phyloP scores from a whole-genome alignment of 176 grass and related monocot species.

The Juncus effusus region DNA sequence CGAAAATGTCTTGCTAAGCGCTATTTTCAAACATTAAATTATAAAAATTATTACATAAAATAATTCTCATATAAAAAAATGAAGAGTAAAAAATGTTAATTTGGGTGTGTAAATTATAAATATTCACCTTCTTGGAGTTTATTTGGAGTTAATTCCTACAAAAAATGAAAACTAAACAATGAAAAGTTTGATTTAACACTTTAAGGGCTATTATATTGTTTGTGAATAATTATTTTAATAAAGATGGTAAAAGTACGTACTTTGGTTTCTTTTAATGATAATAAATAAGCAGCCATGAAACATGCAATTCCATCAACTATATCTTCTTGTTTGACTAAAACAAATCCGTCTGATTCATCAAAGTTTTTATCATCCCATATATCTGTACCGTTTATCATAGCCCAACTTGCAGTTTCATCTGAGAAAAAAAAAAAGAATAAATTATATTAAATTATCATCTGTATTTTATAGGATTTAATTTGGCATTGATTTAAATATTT shows the following conservation, averaged over 20 bases:
- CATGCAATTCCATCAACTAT: conserved; percentile 65
- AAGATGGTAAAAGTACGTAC: conserved; percentile 18
- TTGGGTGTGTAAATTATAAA: neutral
- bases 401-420: conserved; percentile 64
- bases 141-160: conserved; percentile 76
- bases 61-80: neutral
- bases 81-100: too few species aligned
- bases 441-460: neutral
- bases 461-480: neutral
- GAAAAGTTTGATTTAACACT: conserved; percentile 17
- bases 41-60: neutral
- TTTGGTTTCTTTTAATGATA: conserved; percentile 63
- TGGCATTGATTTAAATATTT: neutral
- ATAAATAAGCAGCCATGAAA: conserved; percentile 82
- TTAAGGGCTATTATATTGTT: neutral
- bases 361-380: conserved; percentile 53
- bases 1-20: conserved; percentile 73
- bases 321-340: conserved; percentile 84
- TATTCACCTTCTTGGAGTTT: conserved; percentile 58
- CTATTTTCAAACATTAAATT: conserved; percentile 26
- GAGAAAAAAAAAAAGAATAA: neutral
- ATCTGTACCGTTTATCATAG: conserved; percentile 58
- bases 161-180: conserved; percentile 31
- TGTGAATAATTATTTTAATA: neutral
- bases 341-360: conserved; percentile 57